Percentiles rank a stretch among this genome's conserved stretches.
Evolutionary conservation across 768 basidiomycete species (phyloP).

Genomic region (Rhodotorula kratochvilovae): DNA sequence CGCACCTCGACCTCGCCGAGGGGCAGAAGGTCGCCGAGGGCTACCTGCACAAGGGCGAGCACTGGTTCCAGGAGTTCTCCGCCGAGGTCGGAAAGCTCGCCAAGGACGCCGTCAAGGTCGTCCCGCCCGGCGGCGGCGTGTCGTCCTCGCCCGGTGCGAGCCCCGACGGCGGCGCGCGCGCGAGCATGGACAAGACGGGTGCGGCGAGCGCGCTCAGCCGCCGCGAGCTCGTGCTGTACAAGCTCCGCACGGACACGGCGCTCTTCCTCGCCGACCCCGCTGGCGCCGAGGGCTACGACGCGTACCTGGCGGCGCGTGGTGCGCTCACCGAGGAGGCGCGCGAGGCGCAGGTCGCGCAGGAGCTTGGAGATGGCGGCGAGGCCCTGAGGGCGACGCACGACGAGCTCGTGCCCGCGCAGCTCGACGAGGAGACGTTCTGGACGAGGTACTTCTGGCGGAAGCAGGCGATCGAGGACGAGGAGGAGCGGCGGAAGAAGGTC

Average conservation of each 20-base stretch:
- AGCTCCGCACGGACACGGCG: constrained; percentile 47
- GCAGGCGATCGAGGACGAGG: constrained; percentile 40
- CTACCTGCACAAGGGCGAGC: constrained; percentile 49
- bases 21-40: constrained; percentile 50
- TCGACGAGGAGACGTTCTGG: constrained; percentile 63
- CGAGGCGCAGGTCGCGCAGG: constrained; percentile 56
- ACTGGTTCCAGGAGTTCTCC: constrained; percentile 42
- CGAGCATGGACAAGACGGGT: background rate
- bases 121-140: constrained; percentile 48
- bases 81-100: constrained; percentile 48
- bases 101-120: constrained; percentile 50
- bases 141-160: constrained; percentile 45
- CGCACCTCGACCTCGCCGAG: constrained; percentile 45
- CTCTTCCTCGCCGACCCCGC: constrained; percentile 49
- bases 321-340: background rate
- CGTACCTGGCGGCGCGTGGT: constrained; percentile 10
- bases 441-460: constrained; percentile 78
- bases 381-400: constrained; percentile 39
- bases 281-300: constrained; percentile 21
- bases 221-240: constrained; percentile 48
- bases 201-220: constrained; percentile 33
- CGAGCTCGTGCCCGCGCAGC: constrained; percentile 2
- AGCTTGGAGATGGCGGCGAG: constrained; percentile 52
- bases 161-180: background rate
- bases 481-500: constrained; percentile 63